Percentiles rank a stretch among this genome's conserved stretches.
Conservation (phyloP, 164 flowering plant genomes). For the Aristolochia californica region DNA sequence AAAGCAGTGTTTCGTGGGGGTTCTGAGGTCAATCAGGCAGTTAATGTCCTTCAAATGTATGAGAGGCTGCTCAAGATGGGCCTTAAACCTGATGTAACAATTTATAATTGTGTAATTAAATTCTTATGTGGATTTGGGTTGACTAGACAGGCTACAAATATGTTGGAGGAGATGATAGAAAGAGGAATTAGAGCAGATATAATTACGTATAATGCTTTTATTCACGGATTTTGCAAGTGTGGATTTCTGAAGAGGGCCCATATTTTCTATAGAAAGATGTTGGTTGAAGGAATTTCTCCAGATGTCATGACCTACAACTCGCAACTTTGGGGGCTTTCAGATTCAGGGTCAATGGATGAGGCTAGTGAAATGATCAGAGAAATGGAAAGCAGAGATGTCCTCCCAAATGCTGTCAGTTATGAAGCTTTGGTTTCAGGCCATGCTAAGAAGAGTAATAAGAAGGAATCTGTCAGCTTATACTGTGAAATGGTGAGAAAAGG, state of each 20-base stretch:
- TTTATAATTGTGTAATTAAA: conserved; percentile 51
- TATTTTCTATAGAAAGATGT: conserved; percentile 42
- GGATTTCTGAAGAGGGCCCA: conserved; percentile 46
- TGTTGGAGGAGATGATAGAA: conserved; percentile 46
- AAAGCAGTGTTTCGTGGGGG: conserved; percentile 44
- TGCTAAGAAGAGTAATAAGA: conserved; percentile 53
- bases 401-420: conserved; percentile 49
- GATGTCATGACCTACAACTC: conserved; percentile 55
- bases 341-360: conserved; percentile 37
- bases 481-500: conserved; percentile 84
- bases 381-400: conserved; percentile 50
- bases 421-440: conserved; percentile 57
- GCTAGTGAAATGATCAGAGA: conserved; percentile 41
- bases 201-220: conserved; percentile 60
- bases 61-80: conserved; percentile 49
- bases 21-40: conserved; percentile 37
- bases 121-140: conserved; percentile 62
- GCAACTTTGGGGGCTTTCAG: conserved; percentile 41
- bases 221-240: conserved; percentile 60
- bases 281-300: conserved; percentile 48
- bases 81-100: conserved; percentile 28
- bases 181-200: conserved; percentile 46
- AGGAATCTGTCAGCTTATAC: conserved; percentile 53
- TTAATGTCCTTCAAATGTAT: conserved; percentile 45
- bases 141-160: conserved; percentile 53